Evolutionary conservation across 345 rosid genomes (phyloP).

Genomic region (Diplotaxis tenuifolia): DNA sequence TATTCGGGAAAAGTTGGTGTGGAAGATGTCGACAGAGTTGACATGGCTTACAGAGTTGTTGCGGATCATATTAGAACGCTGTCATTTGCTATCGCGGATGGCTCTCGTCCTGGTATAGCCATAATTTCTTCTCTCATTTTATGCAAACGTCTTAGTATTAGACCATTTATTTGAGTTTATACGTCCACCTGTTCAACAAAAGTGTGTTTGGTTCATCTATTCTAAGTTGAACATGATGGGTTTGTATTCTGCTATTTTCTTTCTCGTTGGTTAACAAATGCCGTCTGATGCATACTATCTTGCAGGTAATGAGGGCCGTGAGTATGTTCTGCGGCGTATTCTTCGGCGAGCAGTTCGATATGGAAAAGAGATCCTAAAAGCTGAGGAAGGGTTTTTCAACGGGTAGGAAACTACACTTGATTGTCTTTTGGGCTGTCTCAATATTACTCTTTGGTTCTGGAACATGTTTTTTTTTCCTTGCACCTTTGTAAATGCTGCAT

Average conservation of each 20-base stretch:
- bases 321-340: constrained; percentile 91
- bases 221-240: background rate
- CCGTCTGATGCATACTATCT: constrained; percentile 11
- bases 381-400: constrained; percentile 86
- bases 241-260: background rate
- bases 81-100: constrained; percentile 97
- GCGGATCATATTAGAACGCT: constrained; percentile 95
- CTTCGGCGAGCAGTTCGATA: constrained; percentile 98
- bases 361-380: constrained; percentile 85
- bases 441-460: background rate
- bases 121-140: background rate
- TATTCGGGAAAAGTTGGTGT: constrained; percentile 89
- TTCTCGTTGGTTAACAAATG: background rate
- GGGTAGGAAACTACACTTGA: constrained; percentile 51
- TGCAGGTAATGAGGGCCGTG: constrained; percentile 96
- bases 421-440: background rate
- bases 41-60: constrained; percentile 97
- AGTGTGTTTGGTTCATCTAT: background rate
- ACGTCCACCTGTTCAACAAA: background rate
- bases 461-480: background rate
- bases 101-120: constrained; percentile 86
- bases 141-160: background rate
- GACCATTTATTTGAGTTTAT: background rate
- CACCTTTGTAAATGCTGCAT: background rate
- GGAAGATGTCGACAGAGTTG: constrained; percentile 76